Base-by-base conservation (phyloP, 169 alveolate genomes). In the Eimeria praecox region DNA sequence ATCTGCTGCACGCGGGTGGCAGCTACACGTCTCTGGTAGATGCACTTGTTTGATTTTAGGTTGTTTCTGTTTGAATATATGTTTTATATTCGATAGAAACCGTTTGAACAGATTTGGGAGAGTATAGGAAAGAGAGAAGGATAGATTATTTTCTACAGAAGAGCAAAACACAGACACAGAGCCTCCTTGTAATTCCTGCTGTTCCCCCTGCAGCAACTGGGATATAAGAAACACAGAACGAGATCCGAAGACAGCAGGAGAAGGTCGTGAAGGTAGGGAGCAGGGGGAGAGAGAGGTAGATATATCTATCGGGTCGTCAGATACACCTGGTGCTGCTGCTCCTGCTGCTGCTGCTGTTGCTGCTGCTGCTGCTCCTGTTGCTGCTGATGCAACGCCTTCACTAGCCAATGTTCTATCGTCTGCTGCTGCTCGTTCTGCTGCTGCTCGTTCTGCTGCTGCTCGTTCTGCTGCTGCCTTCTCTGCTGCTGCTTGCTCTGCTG, bases 311-410 rank as follows among this genome's bases (percentile, higher is more conserved):
- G 24, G 6, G 42, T 16, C 40, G 16, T n/a, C 38, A 20, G 30
- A 10, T 9, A 10, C 35, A 2, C 5, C 40, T 12, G 40, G 16
- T 1, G n/a, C 8, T 73, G n/a, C 52, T 3, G n/a, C 52, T 24
- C 14, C 6, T 73, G n/a, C 54, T 24, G n/a, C 46, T 27, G 54
- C 80, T 33, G 3, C 44, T 2, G 44, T 42, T 35, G 18, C 80
- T 35, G 80, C 80, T 6, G 80, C 80, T 69, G 80, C 46, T 12
- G 80, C 44, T n/a, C 46, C 80, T 69, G 80, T 18, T 69, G 80
- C 80, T 69, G 0, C 42, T 20, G 5, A 3, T 73, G 83, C 52
- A 12, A 0, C 83, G 33, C n/a, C 69, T 9, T 59, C n/a, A 12
- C 62, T n/a, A 2, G 69, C 69, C 12, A 59, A 22, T 16, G 62